These are phyloP conservation scores for Hordeum vulgare DNA, from an alignment of 176 grass and related monocot species.

Conservation along the genomic window DNA sequence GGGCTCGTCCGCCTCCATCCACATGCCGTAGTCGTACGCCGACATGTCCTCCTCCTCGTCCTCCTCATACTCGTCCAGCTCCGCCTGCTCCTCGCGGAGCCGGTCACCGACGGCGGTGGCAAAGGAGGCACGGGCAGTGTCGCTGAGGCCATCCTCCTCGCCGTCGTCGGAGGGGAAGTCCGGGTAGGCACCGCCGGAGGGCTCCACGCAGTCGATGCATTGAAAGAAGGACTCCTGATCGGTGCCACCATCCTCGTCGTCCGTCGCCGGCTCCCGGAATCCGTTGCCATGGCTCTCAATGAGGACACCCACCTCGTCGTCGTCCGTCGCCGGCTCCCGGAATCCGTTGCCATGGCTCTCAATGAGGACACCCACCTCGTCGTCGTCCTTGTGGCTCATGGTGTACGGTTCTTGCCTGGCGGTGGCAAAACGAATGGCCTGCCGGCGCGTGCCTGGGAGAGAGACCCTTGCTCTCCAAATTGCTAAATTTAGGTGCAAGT, in stretches of 20 bases:
- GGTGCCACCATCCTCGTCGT: neutral
- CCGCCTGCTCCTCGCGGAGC: slow-evolving; percentile 31
- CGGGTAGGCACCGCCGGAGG: slow-evolving; percentile 10
- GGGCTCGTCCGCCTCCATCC: slow-evolving; percentile 58
- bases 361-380: neutral
- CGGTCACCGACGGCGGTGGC: slow-evolving; percentile 5
- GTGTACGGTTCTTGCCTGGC: slow-evolving; percentile 22
- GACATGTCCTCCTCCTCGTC: slow-evolving; percentile 38
- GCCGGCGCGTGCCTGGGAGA: neutral
- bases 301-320: neutral
- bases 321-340: neutral
- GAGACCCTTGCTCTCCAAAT: slow-evolving; percentile 13
- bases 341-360: neutral
- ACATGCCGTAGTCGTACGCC: slow-evolving; percentile 47
- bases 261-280: neutral
- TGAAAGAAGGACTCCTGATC: slow-evolving; percentile 39
- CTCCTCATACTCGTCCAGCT: slow-evolving; percentile 13
- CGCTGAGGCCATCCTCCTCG: slow-evolving; percentile 22
- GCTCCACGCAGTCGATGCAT: slow-evolving; percentile 43
- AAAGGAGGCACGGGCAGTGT: slow-evolving; percentile 31
- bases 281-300: neutral
- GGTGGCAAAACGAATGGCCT: slow-evolving; percentile 30
- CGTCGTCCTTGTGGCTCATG: slow-evolving; percentile 15
- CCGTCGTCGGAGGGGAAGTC: slow-evolving; percentile 38
- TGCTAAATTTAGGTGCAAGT: slow-evolving; percentile 31